A percentile compares a stretch with the other conserved stretches of the same genome.
Evolutionary conservation across 495 filamentous ascomycete species (phyloP).

Genomic region (Penicillium macrosclerotiorum): DNA sequence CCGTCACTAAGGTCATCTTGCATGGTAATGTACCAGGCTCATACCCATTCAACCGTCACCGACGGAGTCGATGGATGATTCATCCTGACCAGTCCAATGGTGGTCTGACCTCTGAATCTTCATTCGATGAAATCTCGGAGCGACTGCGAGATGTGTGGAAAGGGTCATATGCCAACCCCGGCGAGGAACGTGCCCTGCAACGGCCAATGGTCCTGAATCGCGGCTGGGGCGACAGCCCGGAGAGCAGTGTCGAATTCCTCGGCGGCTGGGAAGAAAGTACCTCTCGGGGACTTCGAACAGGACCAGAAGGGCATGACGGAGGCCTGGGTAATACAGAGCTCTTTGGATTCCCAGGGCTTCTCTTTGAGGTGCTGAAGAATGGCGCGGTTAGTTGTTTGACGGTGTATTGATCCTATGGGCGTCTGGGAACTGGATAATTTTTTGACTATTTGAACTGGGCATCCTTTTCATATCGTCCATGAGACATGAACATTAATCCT

Average conservation of each 20-base stretch:
- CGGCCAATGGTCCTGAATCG: constrained; percentile 85
- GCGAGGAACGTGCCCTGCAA: constrained; percentile 62
- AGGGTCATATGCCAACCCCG: constrained; percentile 57
- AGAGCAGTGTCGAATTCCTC: constrained; percentile 84
- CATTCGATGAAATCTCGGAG: constrained; percentile 66
- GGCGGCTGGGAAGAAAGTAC: constrained; percentile 85
- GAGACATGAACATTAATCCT: background rate
- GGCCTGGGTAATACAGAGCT: constrained; percentile 75
- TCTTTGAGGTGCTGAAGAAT: constrained; percentile 96
- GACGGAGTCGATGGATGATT: constrained; percentile 85
- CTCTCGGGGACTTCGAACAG: constrained; percentile 38
- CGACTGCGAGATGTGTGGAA: constrained; percentile 71
- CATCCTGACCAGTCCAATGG: constrained; percentile 40
- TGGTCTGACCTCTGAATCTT: constrained; percentile 69
- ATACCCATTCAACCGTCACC: constrained; percentile 93
- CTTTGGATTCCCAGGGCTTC: constrained; percentile 88
- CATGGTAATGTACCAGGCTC: constrained; percentile 95
- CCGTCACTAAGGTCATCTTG: constrained; percentile 85
- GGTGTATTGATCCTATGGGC: constrained; percentile 60
- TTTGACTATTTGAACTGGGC: background rate
- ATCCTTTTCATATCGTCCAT: background rate
- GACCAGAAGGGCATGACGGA: constrained; percentile 53
- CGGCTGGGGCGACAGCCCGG: constrained; percentile 87
- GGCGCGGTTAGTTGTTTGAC: constrained; percentile 85
- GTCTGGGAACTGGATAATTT: background rate